phyloP scores from a whole-genome alignment of 2,329 filamentous ascomycete species.

The Alternaria viburni region DNA sequence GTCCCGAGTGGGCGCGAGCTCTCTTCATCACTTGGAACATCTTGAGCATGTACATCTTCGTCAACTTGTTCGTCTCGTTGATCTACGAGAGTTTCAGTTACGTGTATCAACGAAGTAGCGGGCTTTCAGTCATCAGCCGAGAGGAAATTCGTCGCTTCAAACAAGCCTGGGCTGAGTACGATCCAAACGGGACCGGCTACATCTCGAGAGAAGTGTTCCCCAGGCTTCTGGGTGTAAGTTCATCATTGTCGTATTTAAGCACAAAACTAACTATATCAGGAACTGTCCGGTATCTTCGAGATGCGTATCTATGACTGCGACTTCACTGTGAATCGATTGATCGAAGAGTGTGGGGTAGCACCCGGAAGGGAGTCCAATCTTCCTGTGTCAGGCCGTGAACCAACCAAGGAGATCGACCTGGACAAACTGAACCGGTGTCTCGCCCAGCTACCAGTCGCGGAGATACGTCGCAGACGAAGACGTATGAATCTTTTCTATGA shows the following conservation, averaged over 20 bases:
- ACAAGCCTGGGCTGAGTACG: slow-evolving; percentile 95
- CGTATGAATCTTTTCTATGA: slow-evolving; percentile 96
- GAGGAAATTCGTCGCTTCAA: slow-evolving; percentile 97
- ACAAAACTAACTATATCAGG: slow-evolving; percentile 47
- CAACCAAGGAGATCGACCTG: slow-evolving; percentile 67
- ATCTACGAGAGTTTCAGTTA: slow-evolving; percentile 99
- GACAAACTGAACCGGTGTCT: slow-evolving; percentile 76
- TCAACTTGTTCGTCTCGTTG: slow-evolving; percentile 95
- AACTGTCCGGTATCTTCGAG: slow-evolving; percentile 93
- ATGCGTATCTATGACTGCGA: slow-evolving; percentile 96
- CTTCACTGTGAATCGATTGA: slow-evolving; percentile 82
- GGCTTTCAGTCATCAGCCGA: slow-evolving; percentile 86
- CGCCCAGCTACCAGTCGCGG: slow-evolving; percentile 72
- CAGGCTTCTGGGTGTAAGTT: slow-evolving; percentile 75
- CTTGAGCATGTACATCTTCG: slow-evolving; percentile 99
- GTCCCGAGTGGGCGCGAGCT: slow-evolving; percentile 82
- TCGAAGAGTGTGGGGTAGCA: slow-evolving; percentile 79
- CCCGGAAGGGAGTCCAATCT: slow-evolving; percentile 57
- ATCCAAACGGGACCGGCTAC: slow-evolving; percentile 88
- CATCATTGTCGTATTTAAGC: not conserved
- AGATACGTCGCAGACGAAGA: slow-evolving; percentile 75
- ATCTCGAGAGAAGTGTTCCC: slow-evolving; percentile 92
- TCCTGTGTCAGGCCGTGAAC: slow-evolving; percentile 51
- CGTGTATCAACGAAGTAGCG: slow-evolving; percentile 94
- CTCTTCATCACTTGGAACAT: slow-evolving; percentile 98